These are phyloP conservation scores for Chamaenerion angustifolium DNA, from an alignment of 345 rosid genomes.

Conservation along the genomic window DNA sequence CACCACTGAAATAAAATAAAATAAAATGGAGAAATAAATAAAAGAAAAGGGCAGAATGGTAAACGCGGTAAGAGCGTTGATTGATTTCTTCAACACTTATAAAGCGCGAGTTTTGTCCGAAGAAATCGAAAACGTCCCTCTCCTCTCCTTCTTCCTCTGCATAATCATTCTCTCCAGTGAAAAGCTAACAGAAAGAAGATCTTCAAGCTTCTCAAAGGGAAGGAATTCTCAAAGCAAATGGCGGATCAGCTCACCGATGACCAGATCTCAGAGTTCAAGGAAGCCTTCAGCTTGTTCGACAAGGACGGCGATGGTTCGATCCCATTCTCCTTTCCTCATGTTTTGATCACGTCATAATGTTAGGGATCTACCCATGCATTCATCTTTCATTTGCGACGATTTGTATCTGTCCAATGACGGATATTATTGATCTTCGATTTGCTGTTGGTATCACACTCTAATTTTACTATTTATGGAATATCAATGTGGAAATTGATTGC, in stretches of 20 bases:
- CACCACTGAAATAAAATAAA: no score
- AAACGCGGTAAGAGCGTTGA: conserved; percentile 1
- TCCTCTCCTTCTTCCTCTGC: background rate
- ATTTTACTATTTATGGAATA: no score
- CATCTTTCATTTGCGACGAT: no score
- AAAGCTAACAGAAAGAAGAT: background rate
- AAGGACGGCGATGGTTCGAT: conserved; percentile 70
- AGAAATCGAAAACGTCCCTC: background rate
- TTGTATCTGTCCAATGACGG: no score
- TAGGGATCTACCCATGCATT: no score
- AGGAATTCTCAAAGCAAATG: conserved; percentile 16
- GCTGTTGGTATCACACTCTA: no score
- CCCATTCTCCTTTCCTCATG: no score
- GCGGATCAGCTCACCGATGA: conserved; percentile 78
- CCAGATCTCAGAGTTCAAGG: conserved; percentile 79
- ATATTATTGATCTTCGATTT: no score
- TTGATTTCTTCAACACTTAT: background rate
- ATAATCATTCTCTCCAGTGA: background rate
- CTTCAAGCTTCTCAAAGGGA: background rate
- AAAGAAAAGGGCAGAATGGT: conserved; percentile 4
- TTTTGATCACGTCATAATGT: no score
- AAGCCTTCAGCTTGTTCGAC: conserved; percentile 70
- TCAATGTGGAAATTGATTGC: no score
- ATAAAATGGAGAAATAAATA: no score
- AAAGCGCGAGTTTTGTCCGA: background rate